A percentile compares a stretch with the other conserved stretches of the same genome.
phyloP scores from a whole-genome alignment of 2,329 filamentous ascomycete species.

The Xylaria sp. region DNA sequence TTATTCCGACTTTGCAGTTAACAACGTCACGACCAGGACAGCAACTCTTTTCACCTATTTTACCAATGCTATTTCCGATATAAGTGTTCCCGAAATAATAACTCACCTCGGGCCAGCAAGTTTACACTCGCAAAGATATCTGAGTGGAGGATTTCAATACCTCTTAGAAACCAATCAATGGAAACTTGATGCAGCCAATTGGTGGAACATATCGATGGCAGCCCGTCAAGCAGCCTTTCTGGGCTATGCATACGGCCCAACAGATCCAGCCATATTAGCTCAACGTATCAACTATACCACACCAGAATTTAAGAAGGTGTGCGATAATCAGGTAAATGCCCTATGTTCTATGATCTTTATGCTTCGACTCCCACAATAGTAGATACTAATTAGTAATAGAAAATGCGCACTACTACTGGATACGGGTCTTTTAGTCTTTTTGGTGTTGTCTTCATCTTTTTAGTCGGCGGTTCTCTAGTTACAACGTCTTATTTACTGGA shows the following conservation, averaged over 20 bases:
- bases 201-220: slow-evolving; percentile 11
- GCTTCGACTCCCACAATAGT: not conserved
- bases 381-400: slow-evolving; percentile 31
- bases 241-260: not conserved
- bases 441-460: slow-evolving; percentile 38
- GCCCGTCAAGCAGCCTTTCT: not conserved
- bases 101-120: not conserved
- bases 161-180: slow-evolving; percentile 1
- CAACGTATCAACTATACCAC: not conserved
- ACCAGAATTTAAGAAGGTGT: slow-evolving; percentile 5
- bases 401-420: slow-evolving; percentile 35
- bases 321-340: slow-evolving; percentile 14
- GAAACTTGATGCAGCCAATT: not conserved
- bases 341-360: not conserved
- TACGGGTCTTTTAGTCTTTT: slow-evolving; percentile 44
- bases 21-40: no score
- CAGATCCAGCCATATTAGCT: not conserved
- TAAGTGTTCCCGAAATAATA: not conserved
- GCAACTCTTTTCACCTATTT: not conserved
- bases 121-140: not conserved
- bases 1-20: not conserved
- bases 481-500: slow-evolving; percentile 35
- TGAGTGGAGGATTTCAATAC: not conserved
- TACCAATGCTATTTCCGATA: not conserved
- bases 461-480: slow-evolving; percentile 36